These are phyloP conservation scores for Candolleomyces efflorescens DNA, from an alignment of 768 basidiomycete species.

Conservation along the genomic window DNA sequence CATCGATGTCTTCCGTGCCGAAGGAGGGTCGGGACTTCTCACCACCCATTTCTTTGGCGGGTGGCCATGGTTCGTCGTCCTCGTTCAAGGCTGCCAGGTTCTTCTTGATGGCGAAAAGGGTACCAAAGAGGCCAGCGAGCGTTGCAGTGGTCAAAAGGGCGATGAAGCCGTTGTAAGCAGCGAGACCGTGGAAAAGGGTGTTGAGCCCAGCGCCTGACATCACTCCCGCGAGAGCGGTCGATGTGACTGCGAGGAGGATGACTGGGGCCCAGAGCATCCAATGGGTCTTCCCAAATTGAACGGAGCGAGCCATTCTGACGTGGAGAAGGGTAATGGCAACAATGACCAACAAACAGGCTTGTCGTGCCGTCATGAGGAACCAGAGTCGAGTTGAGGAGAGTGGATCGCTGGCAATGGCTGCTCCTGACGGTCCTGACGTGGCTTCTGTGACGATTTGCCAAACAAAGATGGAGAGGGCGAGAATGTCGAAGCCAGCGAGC, in stretches of 20 bases:
- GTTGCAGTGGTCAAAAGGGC: conserved; percentile 48
- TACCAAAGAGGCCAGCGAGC: conserved; percentile 58
- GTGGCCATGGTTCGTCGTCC: conserved; percentile 56
- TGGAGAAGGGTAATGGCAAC: conserved; percentile 60
- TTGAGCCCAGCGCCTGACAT: conserved; percentile 49
- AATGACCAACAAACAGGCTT: conserved; percentile 63
- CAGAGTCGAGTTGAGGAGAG: conserved; percentile 60
- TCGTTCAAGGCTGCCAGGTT: conserved; percentile 57
- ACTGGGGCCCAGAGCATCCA: conserved; percentile 75
- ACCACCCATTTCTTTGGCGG: conserved; percentile 45
- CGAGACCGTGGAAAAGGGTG: conserved; percentile 57
- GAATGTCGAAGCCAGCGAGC: conserved; percentile 63
- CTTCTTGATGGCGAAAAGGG: conserved; percentile 60
- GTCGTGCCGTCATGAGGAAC: conserved; percentile 62
- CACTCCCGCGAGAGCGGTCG: conserved; percentile 56
- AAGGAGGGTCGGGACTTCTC: conserved; percentile 61
- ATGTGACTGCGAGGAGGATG: conserved; percentile 46
- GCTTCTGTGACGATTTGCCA: conserved; percentile 63
- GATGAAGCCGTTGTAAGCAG: conserved; percentile 51
- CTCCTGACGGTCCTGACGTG: conserved; percentile 39
- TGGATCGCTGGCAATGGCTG: conserved; percentile 42
- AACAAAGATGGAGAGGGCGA: conserved; percentile 57
- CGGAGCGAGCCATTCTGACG: conserved; percentile 64
- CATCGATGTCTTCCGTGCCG: conserved; percentile 68
- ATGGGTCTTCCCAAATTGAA: conserved; percentile 65